Evolutionary conservation across 225 moss, liverwort and hornwort species (phyloP).

Genomic region (Rhytidiadelphus loreus): DNA sequence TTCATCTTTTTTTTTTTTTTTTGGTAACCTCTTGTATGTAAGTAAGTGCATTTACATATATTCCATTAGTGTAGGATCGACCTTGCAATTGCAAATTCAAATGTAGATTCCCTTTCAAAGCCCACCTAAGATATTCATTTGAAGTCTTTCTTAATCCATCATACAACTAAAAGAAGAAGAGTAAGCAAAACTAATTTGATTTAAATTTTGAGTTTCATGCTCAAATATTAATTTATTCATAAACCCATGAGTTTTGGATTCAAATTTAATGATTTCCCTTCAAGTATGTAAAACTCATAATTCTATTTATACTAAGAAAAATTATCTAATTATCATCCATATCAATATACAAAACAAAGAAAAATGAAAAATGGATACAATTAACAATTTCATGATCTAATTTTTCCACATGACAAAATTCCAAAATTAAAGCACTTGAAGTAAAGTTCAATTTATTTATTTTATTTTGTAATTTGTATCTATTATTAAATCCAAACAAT

Average conservation of each 20-base stretch:
- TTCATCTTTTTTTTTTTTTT: neutral
- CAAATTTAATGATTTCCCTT: neutral
- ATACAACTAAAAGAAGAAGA: neutral
- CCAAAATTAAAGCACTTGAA: neutral
- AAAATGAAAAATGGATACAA: rapidly evolving
- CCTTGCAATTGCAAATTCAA: neutral
- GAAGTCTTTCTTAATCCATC: neutral
- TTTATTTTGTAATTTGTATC: neutral
- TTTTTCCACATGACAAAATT: neutral
- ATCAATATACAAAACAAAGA: neutral
- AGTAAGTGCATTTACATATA: neutral
- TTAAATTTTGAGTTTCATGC: neutral
- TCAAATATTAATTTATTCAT: neutral
- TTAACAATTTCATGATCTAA: neutral
- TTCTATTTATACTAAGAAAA: neutral
- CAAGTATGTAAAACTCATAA: neutral
- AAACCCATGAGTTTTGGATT: neutral
- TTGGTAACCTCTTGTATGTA: neutral
- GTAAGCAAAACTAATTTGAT: neutral
- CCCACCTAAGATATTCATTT: neutral
- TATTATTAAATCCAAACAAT: neutral
- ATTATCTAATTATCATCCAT: neutral
- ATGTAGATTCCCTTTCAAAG: neutral
- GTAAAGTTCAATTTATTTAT: too few species aligned
- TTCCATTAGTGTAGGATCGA: rapidly evolving